Percentiles rank a stretch among this genome's conserved stretches.
phyloP scores from a whole-genome alignment of 805 yeast species.

The Monosporozyma unispora region DNA sequence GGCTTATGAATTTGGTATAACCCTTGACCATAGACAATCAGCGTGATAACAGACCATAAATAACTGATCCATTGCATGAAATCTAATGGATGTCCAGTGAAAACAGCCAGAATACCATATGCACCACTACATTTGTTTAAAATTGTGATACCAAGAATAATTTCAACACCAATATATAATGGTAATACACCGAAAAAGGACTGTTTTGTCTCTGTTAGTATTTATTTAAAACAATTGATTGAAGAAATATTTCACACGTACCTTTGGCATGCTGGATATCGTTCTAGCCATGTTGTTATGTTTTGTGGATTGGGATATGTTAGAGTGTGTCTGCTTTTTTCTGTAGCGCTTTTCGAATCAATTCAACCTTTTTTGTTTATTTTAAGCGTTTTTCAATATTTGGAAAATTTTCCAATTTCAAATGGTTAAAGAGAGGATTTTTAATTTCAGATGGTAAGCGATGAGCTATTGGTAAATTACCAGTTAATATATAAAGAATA shows the following conservation, averaged over 20 bases:
- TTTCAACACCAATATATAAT: slow-evolving; percentile 78
- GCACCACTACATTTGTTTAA: slow-evolving; percentile 84
- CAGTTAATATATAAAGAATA: background rate
- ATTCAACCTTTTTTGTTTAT: background rate
- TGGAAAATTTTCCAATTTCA: background rate
- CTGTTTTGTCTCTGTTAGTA: slow-evolving; percentile 21
- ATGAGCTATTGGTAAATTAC: background rate
- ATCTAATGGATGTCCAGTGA: slow-evolving; percentile 83
- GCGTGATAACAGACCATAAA: slow-evolving; percentile 48
- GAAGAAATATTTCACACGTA: slow-evolving; percentile 6
- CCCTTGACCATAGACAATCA: slow-evolving; percentile 61
- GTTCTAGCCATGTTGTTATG: background rate
- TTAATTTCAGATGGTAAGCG: background rate
- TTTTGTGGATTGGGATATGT: background rate
- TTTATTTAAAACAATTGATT: too few relatives aligned
- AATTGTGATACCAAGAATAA: slow-evolving; percentile 63
- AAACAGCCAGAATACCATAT: slow-evolving; percentile 74
- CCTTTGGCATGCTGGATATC: slow-evolving; percentile 13
- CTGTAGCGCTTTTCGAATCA: too few relatives aligned
- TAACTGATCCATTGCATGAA: slow-evolving; percentile 78
- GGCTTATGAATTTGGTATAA: slow-evolving; percentile 43
- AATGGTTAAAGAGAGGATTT: background rate
- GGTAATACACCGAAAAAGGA: slow-evolving; percentile 67
- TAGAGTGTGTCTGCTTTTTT: background rate
- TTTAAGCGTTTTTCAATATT: background rate